Evolutionary conservation across 257 asterid species (phyloP).

Genomic region (Eucommia ulmoides): DNA sequence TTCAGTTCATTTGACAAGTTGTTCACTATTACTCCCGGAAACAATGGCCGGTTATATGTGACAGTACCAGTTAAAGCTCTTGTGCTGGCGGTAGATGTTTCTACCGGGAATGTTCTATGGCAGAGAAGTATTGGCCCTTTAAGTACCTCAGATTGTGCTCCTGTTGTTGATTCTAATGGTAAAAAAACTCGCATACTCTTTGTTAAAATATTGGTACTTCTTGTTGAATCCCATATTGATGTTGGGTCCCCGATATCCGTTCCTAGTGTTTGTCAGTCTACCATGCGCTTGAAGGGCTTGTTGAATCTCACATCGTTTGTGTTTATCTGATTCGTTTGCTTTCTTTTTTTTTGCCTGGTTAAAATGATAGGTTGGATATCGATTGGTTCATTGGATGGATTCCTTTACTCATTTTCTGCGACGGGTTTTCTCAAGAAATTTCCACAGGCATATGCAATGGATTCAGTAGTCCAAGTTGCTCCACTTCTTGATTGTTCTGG

Average conservation of each 20-base stretch:
- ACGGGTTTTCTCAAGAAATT: constrained; percentile 46
- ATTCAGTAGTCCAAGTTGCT: constrained; percentile 54
- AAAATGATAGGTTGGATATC: constrained; percentile 82
- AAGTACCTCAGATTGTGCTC: constrained; percentile 56
- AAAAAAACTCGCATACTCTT: too few relatives aligned
- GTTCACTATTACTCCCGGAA: constrained; percentile 49
- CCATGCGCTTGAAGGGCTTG: too few relatives aligned
- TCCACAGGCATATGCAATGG: constrained; percentile 29
- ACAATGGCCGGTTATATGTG: constrained; percentile 61
- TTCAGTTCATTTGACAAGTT: constrained; percentile 47
- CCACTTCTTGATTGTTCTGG: constrained; percentile 89
- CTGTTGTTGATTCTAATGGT: constrained; percentile 79
- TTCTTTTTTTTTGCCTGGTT: constrained; percentile 5
- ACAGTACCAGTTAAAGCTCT: constrained; percentile 33
- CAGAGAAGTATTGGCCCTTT: constrained; percentile 56
- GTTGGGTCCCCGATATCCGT: too few relatives aligned
- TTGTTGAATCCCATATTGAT: too few relatives aligned
- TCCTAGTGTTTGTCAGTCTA: too few relatives aligned
- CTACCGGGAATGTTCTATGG: constrained; percentile 65
- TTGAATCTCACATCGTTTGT: too few relatives aligned
- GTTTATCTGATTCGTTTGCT: constrained; percentile 3
- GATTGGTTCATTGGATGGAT: constrained; percentile 81
- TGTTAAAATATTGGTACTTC: too few relatives aligned
- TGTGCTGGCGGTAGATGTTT: constrained; percentile 58
- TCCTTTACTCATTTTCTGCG: constrained; percentile 76